Percentiles rank a stretch among this genome's conserved stretches.
Conservation (phyloP, 2,329 filamentous ascomycete genomes). For the Furcasterigmium sp. region DNA sequence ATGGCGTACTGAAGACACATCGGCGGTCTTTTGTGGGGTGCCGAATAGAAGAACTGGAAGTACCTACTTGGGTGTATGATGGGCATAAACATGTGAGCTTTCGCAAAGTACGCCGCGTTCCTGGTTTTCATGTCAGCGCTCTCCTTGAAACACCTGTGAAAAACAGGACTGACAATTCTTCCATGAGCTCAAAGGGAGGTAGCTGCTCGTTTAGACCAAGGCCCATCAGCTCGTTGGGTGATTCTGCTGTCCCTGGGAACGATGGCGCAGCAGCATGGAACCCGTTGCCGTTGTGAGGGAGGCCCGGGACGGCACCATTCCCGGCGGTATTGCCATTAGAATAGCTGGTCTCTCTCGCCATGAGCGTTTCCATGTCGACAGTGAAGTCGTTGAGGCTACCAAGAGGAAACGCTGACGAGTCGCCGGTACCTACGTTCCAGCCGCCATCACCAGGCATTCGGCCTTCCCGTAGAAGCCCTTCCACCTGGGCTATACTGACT, state of each 20-base stretch:
- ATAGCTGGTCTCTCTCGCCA: constrained; percentile 6
- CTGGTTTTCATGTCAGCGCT: constrained; percentile 33
- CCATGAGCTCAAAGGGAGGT: constrained; percentile 72
- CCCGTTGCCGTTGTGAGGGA: background rate
- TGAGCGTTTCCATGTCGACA: constrained; percentile 11
- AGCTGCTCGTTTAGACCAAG: constrained; percentile 78
- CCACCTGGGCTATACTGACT: constrained; percentile 82
- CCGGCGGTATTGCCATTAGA: background rate
- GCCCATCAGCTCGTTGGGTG: constrained; percentile 53
- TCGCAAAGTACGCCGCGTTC: constrained; percentile 70
- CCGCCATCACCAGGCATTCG: constrained; percentile 12
- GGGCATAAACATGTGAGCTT: constrained; percentile 66
- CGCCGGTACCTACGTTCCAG: background rate
- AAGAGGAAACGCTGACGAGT: background rate
- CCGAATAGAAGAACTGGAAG: constrained; percentile 64
- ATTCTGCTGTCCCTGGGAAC: background rate
- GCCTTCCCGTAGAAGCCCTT: constrained; percentile 69
- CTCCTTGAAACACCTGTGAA: background rate
- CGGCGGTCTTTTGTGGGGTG: constrained; percentile 72
- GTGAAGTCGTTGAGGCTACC: constrained; percentile 13
- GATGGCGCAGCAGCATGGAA: background rate
- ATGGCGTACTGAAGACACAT: constrained; percentile 81
- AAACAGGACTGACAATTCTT: constrained; percentile 62
- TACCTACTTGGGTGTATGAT: constrained; percentile 76
- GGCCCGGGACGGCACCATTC: background rate